Percentiles rank a stretch among this genome's conserved stretches.
phyloP scores from a whole-genome alignment of 2,329 filamentous ascomycete genomes.

The Westerdykella aurantiaca region DNA sequence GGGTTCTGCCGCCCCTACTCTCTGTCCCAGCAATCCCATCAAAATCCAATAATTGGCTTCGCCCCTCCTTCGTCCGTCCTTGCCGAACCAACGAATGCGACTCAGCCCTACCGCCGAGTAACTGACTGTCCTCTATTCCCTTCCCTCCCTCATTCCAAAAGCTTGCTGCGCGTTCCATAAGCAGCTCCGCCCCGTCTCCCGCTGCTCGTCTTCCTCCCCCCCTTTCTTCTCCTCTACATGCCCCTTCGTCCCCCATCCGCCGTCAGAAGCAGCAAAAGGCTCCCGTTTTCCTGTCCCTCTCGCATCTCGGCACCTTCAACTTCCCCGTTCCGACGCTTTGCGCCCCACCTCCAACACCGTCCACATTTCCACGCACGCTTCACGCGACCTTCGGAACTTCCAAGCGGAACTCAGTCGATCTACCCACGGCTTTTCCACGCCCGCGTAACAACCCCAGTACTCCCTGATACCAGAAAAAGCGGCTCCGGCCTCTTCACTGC shows the following conservation, averaged over 20 bases:
- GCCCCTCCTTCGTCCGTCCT: slow-evolving; percentile 1
- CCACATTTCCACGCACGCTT: slow-evolving; percentile 2
- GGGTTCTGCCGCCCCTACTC: too few relatives aligned
- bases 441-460: too few relatives aligned
- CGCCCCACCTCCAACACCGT: slow-evolving; percentile 10
- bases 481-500: slow-evolving; percentile 22
- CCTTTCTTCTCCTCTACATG: slow-evolving; percentile 8
- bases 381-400: too few relatives aligned
- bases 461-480: slow-evolving; percentile 14
- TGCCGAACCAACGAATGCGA: too few relatives aligned
- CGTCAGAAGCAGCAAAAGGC: too few relatives aligned
- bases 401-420: too few relatives aligned
- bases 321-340: neutral
- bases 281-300: neutral
- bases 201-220: slow-evolving; percentile 5
- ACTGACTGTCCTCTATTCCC: neutral
- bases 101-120: neutral
- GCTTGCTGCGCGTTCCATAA: slow-evolving; percentile 10
- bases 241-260: slow-evolving; percentile 21
- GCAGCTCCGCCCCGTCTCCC: slow-evolving; percentile 4
- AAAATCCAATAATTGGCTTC: neutral
- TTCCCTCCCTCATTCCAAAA: too few relatives aligned
- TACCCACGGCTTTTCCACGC: too few relatives aligned
- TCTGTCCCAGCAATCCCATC: too few relatives aligned
- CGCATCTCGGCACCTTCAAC: neutral